Base-by-base conservation (phyloP, 1,284 basidiomycete genomes). In the Trichosporon sp. region DNA sequence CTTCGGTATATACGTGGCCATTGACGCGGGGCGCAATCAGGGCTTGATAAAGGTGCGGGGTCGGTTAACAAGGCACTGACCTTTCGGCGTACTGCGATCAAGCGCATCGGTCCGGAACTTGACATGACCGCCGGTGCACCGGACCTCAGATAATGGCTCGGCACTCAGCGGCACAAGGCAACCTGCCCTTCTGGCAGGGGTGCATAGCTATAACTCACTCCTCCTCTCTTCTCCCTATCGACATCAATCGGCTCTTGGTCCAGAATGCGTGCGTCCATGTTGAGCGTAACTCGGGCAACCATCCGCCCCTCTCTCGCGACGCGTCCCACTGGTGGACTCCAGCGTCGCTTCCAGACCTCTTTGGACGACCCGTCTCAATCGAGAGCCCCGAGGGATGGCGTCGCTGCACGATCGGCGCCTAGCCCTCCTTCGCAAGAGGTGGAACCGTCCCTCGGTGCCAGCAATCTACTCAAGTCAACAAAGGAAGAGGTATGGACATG, bases 381-480 rank as follows among this genome's bases (percentile, higher is more conserved):
- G 18, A 64, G 64, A 8, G 32, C 21, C 25, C 44, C 63, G 8
- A 68, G 70, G 23, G 70, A 72, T 18, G 68, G 70, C 11, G 23
- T 42, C 34, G 42, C 34, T 29, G 66, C 68, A 1, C 70, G 68
- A 27, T 56, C 66, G 1, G 35, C 65, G 5, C 68, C 68, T 6
- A 32, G 32, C 3, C 62, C 62, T 0, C 31, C 72, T 1, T 25
- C 67, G 3, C 58, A 65, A 25, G 75, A 79, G 32, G 25, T 63
- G 9, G 79, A 81, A 67, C 77, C 77, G 0, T 73, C 76, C 3
- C 68, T 81, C 12, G 78, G 78, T 4, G 71, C 74, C 65, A 77
- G 76, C 64, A 70, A 78, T 25, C 70, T 81, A 18, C 66, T 79
- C 5, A 74, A 70, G 56, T 73, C 71, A 2, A 65, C 73, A 0